Evolutionary conservation across 2,329 filamentous ascomycete species (phyloP).

Genomic region (Ophiosphaerella korrae): DNA sequence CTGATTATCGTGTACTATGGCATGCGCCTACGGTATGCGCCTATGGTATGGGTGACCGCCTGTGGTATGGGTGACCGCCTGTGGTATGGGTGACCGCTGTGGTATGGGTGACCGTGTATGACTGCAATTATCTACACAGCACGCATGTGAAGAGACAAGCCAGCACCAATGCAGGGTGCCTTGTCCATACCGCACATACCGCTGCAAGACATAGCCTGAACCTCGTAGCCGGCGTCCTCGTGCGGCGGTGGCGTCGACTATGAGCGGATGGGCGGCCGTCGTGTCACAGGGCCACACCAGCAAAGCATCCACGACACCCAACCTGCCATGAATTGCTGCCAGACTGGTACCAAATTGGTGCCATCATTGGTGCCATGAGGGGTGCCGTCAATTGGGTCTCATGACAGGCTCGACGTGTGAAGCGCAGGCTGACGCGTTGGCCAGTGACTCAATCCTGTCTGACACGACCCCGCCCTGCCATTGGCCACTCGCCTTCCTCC

Average conservation of each 20-base stretch:
- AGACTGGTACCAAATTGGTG: too few relatives aligned
- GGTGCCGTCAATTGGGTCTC: slow-evolving; percentile 24
- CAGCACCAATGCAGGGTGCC: too few relatives aligned
- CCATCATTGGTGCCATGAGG: slow-evolving; percentile 5
- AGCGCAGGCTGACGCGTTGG: too few relatives aligned
- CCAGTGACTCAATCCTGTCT: slow-evolving; percentile 32
- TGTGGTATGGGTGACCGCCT: slow-evolving; percentile 19
- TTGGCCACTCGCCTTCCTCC: slow-evolving; percentile 25
- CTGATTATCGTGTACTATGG: background rate
- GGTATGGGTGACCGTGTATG: slow-evolving; percentile 21
- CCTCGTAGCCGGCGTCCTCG: slow-evolving; percentile 25
- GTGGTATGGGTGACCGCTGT: too few relatives aligned
- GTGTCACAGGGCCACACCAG: slow-evolving; percentile 41
- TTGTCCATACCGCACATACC: slow-evolving; percentile 15
- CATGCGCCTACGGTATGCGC: too few relatives aligned
- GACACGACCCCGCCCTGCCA: slow-evolving; percentile 23
- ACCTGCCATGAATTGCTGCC: too few relatives aligned
- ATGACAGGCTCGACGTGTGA: slow-evolving; percentile 10
- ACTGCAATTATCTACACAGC: background rate
- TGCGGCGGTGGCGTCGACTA: slow-evolving; percentile 33
- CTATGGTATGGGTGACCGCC: too few relatives aligned
- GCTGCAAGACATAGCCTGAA: slow-evolving; percentile 41
- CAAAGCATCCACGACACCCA: too few relatives aligned
- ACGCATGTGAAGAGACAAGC: slow-evolving; percentile 16
- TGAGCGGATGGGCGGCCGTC: slow-evolving; percentile 20